Percentiles rank a stretch among this genome's conserved stretches.
phyloP scores from a whole-genome alignment of 2,329 filamentous ascomycete species.

The Monosporascus sp. region DNA sequence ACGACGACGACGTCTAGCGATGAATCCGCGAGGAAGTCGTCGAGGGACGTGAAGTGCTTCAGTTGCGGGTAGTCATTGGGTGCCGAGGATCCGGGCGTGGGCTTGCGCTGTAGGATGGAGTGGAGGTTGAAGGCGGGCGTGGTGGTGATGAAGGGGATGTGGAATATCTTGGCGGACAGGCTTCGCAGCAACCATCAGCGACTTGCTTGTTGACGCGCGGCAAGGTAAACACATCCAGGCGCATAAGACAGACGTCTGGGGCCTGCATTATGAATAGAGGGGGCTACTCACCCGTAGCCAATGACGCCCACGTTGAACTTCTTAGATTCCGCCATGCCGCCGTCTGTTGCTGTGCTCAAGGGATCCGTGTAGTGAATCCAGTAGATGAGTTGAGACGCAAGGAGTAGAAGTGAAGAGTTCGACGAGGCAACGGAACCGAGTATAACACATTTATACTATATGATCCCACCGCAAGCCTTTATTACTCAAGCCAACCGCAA shows the following conservation, averaged over 20 bases:
- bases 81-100: constrained; percentile 59
- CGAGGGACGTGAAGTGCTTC: constrained; percentile 58
- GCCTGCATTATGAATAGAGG: not conserved
- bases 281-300: constrained; percentile 42
- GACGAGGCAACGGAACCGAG: too few relatives aligned
- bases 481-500: too few relatives aligned
- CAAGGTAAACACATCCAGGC: too few relatives aligned
- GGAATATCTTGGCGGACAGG: constrained; percentile 70
- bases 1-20: constrained; percentile 66
- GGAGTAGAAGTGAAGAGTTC: too few relatives aligned
- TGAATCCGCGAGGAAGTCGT: constrained; percentile 60
- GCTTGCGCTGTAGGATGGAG: constrained; percentile 70
- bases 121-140: constrained; percentile 63
- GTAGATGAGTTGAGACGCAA: too few relatives aligned
- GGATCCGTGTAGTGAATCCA: not conserved
- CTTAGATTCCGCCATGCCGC: constrained; percentile 21
- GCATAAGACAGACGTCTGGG: too few relatives aligned
- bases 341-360: constrained; percentile 4
- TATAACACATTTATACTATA: too few relatives aligned
- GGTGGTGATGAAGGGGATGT: constrained; percentile 70
- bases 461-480: too few relatives aligned
- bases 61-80: constrained; percentile 60
- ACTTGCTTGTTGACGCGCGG: too few relatives aligned
- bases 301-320: constrained; percentile 46
- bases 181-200: constrained; percentile 23